A percentile compares a stretch with the other conserved stretches of the same genome.
phyloP scores from a whole-genome alignment of 2,329 filamentous ascomycete genomes.

The Stemphylium beticola region DNA sequence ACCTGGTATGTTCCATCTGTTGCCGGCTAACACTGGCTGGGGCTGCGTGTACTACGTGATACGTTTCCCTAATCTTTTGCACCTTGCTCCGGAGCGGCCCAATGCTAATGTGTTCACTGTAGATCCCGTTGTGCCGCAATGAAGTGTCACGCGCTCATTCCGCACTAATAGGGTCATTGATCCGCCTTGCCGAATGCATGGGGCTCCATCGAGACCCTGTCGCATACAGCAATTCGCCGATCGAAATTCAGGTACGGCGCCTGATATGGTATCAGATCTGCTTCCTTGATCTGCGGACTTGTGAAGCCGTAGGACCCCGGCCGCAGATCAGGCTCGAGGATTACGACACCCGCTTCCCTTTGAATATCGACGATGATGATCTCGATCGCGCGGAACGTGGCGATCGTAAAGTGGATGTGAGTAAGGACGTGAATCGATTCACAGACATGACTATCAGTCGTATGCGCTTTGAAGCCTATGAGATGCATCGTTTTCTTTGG shows the following conservation, averaged over 20 bases:
- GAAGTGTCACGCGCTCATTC: constrained; percentile 77
- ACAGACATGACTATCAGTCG: constrained; percentile 71
- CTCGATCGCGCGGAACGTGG: constrained; percentile 51
- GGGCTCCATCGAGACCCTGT: constrained; percentile 74
- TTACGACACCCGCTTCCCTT: constrained; percentile 74
- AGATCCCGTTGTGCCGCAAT: constrained; percentile 74
- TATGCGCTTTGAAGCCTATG: constrained; percentile 74
- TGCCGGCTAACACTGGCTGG: no score
- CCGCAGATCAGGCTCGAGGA: constrained; percentile 75
- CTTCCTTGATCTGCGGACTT: constrained; percentile 76
- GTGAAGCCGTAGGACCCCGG: constrained; percentile 74
- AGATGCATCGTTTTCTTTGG: constrained; percentile 75
- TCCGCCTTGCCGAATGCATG: constrained; percentile 79
- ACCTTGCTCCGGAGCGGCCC: not conserved
- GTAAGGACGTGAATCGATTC: constrained; percentile 61
- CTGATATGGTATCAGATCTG: constrained; percentile 80
- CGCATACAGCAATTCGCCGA: constrained; percentile 67
- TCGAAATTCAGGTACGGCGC: constrained; percentile 74
- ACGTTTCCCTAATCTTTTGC: not conserved
- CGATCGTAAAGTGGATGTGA: constrained; percentile 45
- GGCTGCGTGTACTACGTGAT: not conserved
- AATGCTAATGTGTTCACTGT: constrained; percentile 5
- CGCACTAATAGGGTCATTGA: constrained; percentile 72
- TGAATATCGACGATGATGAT: constrained; percentile 72
- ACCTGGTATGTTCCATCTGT: constrained; percentile 64